Conservation (phyloP, 2,329 filamentous ascomycete species). For the Chrysoporthe deuterocubensis region DNA sequence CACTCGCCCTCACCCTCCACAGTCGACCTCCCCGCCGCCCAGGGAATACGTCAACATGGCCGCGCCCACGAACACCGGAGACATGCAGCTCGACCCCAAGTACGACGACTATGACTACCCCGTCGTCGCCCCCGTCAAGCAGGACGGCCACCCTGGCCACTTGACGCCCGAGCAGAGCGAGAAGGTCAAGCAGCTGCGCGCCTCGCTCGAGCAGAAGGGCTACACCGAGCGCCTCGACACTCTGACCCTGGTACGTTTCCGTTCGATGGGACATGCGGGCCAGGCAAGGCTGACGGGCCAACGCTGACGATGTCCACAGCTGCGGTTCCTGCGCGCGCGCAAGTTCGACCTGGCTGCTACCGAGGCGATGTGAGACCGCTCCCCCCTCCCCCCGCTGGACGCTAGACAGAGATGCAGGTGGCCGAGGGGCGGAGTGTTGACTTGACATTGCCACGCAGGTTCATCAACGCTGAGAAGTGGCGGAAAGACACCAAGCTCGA, state of each 20-base stretch:
- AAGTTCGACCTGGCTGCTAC: constrained; percentile 88
- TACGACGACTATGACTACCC: constrained; percentile 98
- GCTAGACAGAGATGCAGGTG: not conserved
- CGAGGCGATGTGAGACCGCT: constrained; percentile 79
- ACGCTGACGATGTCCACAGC: constrained; percentile 47
- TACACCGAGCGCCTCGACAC: constrained; percentile 88
- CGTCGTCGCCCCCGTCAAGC: constrained; percentile 70
- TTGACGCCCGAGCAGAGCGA: constrained; percentile 87
- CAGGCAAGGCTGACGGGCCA: constrained; percentile 12
- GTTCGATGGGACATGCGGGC: not conserved
- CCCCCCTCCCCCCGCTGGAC: constrained; percentile 23
- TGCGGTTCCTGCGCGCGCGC: constrained; percentile 89
- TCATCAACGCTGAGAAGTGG: constrained; percentile 89
- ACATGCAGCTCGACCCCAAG: constrained; percentile 75
- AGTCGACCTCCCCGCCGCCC: constrained; percentile 1
- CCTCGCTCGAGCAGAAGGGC: constrained; percentile 81
- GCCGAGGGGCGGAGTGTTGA: constrained; percentile 8
- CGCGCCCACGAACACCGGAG: constrained; percentile 33
- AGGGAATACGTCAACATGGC: constrained; percentile 32
- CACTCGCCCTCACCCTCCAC: constrained; percentile 18
- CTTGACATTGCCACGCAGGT: constrained; percentile 60
- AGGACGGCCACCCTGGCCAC: constrained; percentile 84
- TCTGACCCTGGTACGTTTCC: constrained; percentile 74
- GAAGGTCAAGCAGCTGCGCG: constrained; percentile 82
- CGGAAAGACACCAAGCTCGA: constrained; percentile 85